Base-by-base conservation (phyloP, 306 rosid species). In the Abrus precatorius region DNA sequence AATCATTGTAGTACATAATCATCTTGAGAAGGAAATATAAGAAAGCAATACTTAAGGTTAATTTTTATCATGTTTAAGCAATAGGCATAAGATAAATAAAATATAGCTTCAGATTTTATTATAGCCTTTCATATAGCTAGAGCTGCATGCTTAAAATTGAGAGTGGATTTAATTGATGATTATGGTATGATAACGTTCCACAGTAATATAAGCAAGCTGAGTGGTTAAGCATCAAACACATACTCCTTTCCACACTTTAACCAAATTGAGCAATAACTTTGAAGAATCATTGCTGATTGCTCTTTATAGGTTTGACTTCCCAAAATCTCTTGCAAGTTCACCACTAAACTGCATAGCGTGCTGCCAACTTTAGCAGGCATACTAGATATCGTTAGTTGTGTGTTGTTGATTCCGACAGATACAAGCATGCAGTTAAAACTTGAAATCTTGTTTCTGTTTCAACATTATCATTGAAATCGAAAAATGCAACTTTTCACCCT, bases 301-400 rank as follows among this genome's bases (percentile, higher is more conserved):
- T 80, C 84, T 86, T 84, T 70, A 73, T 86, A 76, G 76, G 88
- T 75, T 80, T 81, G 87, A 76, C 85, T 78, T 75, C 48, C 49
- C 65, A 74, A 59, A 62, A 74, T 72, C 75, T 49, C 6, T 71
- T 12, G 44, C 63, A 69, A 54, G 38, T 65, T 57, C 84, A 72
- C 43, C 53, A 40, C 54, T 43, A 74, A 69, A 64, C 33, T 62
- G 80, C 81, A 85, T 81, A 44, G 78, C 86, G 74, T 85, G 86
- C 87, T 61, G 63, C 61, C 62, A 74, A 36, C 87, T 82, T 89
- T 85, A 80, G 77, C 80, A 75, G 71, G 53, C 90, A 89, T 44
- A 77, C 77, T 74, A 53, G 74, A 57, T 65, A 54, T 34, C 33
- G 55, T 69, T 68, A 60, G 74, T 85, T 81, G 69, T 45, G 76